phyloP scores from a whole-genome alignment of 306 rosid genomes.

The Fragaria ananassa region DNA sequence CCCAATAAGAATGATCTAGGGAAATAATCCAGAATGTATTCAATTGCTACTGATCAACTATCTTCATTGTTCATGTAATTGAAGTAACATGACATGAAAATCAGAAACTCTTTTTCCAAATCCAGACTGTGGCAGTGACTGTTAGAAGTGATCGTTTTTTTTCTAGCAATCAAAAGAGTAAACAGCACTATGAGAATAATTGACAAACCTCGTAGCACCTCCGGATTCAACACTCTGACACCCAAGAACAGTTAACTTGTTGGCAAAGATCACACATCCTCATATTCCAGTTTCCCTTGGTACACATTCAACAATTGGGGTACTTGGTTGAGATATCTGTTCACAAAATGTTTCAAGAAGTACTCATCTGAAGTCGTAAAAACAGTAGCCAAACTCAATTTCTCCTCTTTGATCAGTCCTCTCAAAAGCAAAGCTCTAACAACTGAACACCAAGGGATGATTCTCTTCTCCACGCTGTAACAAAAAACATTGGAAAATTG shows the following conservation, averaged over 20 bases:
- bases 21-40: not conserved
- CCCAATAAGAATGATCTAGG: not conserved
- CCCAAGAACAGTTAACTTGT: too few relatives aligned
- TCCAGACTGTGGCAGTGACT: not conserved
- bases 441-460: constrained; percentile 27
- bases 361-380: not conserved
- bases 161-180: not conserved
- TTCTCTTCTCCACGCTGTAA: constrained; percentile 32
- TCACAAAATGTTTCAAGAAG: constrained; percentile 29
- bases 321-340: constrained; percentile 7
- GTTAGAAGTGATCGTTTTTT: not conserved
- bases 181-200: not conserved
- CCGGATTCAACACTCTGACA: not conserved
- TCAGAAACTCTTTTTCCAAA: not conserved
- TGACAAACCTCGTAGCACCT: not conserved
- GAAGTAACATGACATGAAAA: too few relatives aligned
- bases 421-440: constrained; percentile 20
- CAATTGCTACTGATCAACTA: not conserved
- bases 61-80: not conserved
- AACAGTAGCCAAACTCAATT: constrained; percentile 2
- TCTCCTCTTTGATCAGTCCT: constrained; percentile 21
- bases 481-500: constrained; percentile 6
- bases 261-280: not conserved
- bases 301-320: constrained; percentile 30
- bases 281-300: constrained; percentile 6